Base-by-base conservation (phyloP, 305 asterid genomes). In the Ilex paraguariensis region DNA sequence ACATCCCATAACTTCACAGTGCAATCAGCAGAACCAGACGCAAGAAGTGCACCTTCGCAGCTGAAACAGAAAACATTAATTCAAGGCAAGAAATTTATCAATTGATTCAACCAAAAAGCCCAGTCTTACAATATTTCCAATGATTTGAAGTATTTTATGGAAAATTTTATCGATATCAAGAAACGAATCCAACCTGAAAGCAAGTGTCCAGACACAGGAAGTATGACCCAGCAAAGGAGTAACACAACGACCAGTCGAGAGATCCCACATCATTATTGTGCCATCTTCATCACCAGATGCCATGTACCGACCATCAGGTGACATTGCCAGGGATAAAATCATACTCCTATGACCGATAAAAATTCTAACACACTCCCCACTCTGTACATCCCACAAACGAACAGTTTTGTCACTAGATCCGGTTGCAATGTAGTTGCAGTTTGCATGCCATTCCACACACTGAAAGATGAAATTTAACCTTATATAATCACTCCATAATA, bases 221-320 rank as follows among this genome's bases (percentile, higher is more conserved):
- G 86, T 75, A 76, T 92, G 98, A 46, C 98, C 97, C 54, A 84
- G 86, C 75, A 92, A 79, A 50, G 98, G 98, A 59, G 94, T 77
- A 64, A 92, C 79, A 66, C 97, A 85, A 21, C 96, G 95, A 53
- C 96, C 98, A 61, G 94, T 90, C 31, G 95, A 86, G 49, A 92
- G 91, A 75, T 92, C 98, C 98, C 98, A 92, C 92, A 87, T 87
- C 98, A 92, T 92, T 61, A 92, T 86, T 31, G 82, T 82, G 61
- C 98, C 98, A 70, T 92, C 98, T 81, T 92, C 98, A 63, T 92
- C 98, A 32, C 97, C 98, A 54, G 98, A 92, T 62, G 98, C 98
- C 98, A 92, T 85, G 58, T 87, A 87, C 58, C 96, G 93, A 67
- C 98, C 98, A 70, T 90, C 97, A 39, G 97, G 91, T 17, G 98